phyloP scores from a whole-genome alignment of 2,329 filamentous ascomycete genomes.

The Trichoderma brevicompactum region DNA sequence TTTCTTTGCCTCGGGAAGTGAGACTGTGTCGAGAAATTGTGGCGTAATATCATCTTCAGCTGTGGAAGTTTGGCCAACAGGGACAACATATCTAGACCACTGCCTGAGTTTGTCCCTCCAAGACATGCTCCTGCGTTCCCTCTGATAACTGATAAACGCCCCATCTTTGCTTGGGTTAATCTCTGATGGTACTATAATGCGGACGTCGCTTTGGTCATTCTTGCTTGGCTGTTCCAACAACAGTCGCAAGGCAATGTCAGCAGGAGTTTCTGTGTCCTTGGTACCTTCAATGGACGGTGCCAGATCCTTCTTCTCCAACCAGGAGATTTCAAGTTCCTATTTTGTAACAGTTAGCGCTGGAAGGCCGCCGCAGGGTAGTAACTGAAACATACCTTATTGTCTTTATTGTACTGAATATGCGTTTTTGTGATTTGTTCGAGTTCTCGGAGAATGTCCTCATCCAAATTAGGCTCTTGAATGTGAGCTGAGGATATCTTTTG shows the following conservation, averaged over 20 bases:
- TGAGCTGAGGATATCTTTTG: slow-evolving; percentile 36
- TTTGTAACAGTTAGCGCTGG: not conserved
- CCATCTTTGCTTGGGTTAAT: slow-evolving; percentile 14
- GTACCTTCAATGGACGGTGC: slow-evolving; percentile 16
- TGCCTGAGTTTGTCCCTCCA: slow-evolving; percentile 42
- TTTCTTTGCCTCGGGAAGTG: not conserved
- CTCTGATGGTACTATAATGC: slow-evolving; percentile 33
- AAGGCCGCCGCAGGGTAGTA: no score
- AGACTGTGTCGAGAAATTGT: not conserved
- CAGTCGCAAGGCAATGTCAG: slow-evolving; percentile 53
- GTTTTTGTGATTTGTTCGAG: slow-evolving; percentile 44
- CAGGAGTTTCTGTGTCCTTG: slow-evolving; percentile 44
- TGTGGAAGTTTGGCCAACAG: slow-evolving; percentile 28
- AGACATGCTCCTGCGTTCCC: slow-evolving; percentile 41
- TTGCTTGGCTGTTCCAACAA: slow-evolving; percentile 41
- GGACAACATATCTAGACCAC: slow-evolving; percentile 41
- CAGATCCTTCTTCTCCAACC: slow-evolving; percentile 43
- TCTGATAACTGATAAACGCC: slow-evolving; percentile 36
- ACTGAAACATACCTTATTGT: slow-evolving; percentile 33
- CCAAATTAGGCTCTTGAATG: slow-evolving; percentile 33
- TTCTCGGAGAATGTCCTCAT: slow-evolving; percentile 35
- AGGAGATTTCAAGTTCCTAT: slow-evolving; percentile 46
- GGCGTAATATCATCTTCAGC: not conserved
- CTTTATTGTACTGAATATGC: slow-evolving; percentile 33
- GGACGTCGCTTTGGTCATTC: slow-evolving; percentile 26